Conservation (phyloP, 495 filamentous ascomycete genomes). For the Daldinia caldariorum region DNA sequence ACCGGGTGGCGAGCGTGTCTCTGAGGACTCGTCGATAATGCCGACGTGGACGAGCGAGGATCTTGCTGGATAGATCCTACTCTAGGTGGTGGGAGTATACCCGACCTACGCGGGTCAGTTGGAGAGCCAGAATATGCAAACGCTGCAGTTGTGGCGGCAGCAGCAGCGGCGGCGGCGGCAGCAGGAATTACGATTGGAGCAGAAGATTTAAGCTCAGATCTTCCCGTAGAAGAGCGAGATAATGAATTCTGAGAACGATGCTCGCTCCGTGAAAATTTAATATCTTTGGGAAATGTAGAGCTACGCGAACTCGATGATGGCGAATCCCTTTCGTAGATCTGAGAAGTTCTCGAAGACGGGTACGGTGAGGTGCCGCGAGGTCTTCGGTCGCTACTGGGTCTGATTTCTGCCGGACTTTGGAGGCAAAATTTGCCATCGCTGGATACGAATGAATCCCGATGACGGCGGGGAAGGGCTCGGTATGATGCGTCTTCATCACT, state of each 20-base stretch:
- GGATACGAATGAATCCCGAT: conserved; percentile 27
- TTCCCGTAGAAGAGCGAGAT: conserved; percentile 41
- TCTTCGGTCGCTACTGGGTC: conserved; percentile 29
- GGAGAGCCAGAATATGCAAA: conserved; percentile 36
- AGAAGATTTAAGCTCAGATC: conserved; percentile 32
- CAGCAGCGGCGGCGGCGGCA: conserved; percentile 6
- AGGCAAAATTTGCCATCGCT: conserved; percentile 17
- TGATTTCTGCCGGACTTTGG: conserved; percentile 26
- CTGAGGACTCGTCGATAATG: conserved; percentile 33
- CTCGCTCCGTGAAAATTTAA: conserved; percentile 40
- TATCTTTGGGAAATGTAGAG: conserved; percentile 50
- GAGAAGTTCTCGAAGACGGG: conserved; percentile 40
- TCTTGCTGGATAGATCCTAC: conserved; percentile 21
- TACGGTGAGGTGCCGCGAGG: conserved; percentile 40
- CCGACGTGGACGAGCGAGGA: conserved; percentile 32
- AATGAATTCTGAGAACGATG: conserved; percentile 46
- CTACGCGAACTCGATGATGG: conserved; percentile 47
- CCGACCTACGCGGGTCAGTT: conserved; percentile 39
- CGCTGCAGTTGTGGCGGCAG: conserved; percentile 32
- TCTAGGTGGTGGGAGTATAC: conserved; percentile 31
- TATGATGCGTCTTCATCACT: conserved; percentile 43
- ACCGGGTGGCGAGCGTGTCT: conserved; percentile 46
- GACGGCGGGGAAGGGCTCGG: conserved; percentile 21
- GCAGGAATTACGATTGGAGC: conserved; percentile 39
- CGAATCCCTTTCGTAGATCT: conserved; percentile 39